These are phyloP conservation scores for Naganishia liquefaciens DNA, from an alignment of 1,284 basidiomycete genomes.

Conservation along the genomic window DNA sequence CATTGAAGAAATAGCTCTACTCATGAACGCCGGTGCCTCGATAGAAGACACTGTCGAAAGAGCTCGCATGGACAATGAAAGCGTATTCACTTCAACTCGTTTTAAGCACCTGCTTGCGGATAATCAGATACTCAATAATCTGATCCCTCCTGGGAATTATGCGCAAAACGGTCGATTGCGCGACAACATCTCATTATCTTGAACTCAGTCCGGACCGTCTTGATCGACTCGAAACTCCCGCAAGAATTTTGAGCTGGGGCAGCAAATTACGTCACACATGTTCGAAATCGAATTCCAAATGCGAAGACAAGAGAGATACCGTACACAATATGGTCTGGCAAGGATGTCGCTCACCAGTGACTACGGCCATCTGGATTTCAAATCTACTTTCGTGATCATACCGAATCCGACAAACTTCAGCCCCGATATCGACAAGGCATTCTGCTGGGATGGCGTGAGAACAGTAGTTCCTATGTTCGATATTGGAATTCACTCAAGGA, in stretches of 20 bases:
- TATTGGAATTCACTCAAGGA: neutral
- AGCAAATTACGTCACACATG: constrained; percentile 25
- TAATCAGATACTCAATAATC: constrained; percentile 31
- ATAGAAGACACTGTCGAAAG: too few species aligned
- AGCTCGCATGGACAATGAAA: too few species aligned
- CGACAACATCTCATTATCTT: constrained; percentile 34
- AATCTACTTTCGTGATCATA: constrained; percentile 1
- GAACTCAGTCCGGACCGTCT: constrained; percentile 25
- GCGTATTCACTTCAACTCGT: too few species aligned
- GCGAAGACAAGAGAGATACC: neutral
- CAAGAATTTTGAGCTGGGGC: constrained; percentile 34
- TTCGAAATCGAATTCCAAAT: constrained; percentile 29
- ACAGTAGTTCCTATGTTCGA: neutral
- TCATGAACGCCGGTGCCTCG: too few species aligned
- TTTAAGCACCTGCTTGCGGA: constrained; percentile 12
- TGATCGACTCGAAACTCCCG: constrained; percentile 6
- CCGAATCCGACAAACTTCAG: neutral
- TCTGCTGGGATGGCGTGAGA: neutral
- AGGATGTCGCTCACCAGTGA: neutral
- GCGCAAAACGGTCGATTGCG: constrained; percentile 37
- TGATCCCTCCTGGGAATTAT: constrained; percentile 34
- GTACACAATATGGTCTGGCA: neutral
- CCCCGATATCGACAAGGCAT: neutral
- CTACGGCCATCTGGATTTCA: neutral
- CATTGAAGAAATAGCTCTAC: too few species aligned